phyloP scores from a whole-genome alignment of 495 filamentous ascomycete species.

The Trichocladium antarcticum region DNA sequence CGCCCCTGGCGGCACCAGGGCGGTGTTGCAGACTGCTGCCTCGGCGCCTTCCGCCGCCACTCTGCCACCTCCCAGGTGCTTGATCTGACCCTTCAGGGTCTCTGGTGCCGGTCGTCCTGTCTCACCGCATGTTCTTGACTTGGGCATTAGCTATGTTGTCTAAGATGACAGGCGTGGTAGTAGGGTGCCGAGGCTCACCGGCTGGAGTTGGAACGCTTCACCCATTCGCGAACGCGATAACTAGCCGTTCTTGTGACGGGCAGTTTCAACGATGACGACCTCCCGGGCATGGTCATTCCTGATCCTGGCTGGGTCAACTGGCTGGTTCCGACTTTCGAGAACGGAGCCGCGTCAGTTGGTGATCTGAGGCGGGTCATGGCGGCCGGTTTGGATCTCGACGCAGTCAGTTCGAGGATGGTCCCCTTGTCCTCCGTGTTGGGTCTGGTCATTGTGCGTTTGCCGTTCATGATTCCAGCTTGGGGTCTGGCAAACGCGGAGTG shows the following conservation, averaged over 20 bases:
- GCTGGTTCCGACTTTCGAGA: slow-evolving; percentile 2
- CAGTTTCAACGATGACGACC: slow-evolving; percentile 11
- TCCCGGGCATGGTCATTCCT: not conserved
- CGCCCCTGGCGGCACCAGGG: not conserved
- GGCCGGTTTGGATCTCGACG: not conserved
- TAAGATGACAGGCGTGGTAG: not conserved
- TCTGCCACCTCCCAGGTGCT: slow-evolving; percentile 26
- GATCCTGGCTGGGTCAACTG: not conserved
- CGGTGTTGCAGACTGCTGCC: slow-evolving; percentile 2
- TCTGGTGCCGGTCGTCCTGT: not conserved
- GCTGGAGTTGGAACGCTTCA: slow-evolving; percentile 20
- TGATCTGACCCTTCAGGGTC: slow-evolving; percentile 16
- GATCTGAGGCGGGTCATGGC: not conserved
- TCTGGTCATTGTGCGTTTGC: not conserved
- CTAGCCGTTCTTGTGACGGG: slow-evolving; percentile 12
- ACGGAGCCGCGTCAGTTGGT: not conserved
- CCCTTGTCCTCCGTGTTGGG: slow-evolving; percentile 4
- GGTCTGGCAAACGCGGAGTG: not conserved
- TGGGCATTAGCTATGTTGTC: not conserved
- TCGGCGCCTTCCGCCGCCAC: slow-evolving; percentile 10
- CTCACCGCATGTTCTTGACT: not conserved
- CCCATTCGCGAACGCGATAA: slow-evolving; percentile 20
- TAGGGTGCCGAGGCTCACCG: slow-evolving; percentile 13
- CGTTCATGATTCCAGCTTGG: not conserved
- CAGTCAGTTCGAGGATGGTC: slow-evolving; percentile 12